phyloP scores from a whole-genome alignment of 495 filamentous ascomycete species.

The Rhypophila decipiens region DNA sequence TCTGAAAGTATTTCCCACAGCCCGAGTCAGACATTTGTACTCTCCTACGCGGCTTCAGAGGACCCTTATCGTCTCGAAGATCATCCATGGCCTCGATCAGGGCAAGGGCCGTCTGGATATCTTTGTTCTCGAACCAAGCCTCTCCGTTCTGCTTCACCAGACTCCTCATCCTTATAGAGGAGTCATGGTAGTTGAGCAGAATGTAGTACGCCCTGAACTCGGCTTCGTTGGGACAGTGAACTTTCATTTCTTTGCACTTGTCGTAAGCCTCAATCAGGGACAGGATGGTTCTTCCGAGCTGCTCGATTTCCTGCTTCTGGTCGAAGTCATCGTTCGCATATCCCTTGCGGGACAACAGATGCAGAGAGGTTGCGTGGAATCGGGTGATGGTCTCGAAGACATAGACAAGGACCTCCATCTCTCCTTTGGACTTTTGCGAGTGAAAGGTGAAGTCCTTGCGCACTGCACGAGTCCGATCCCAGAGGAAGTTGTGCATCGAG shows the following conservation, averaged over 20 bases:
- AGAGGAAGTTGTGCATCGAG: constrained; percentile 76
- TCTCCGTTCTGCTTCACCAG: constrained; percentile 77
- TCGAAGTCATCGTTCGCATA: constrained; percentile 65
- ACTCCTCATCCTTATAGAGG: constrained; percentile 66
- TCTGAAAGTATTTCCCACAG: constrained; percentile 65
- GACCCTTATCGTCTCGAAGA: constrained; percentile 23
- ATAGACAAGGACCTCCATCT: constrained; percentile 63
- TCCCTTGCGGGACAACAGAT: constrained; percentile 67
- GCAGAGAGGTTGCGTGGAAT: constrained; percentile 83
- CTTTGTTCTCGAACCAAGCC: constrained; percentile 58
- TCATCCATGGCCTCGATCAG: constrained; percentile 32
- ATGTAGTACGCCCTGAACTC: constrained; percentile 91
- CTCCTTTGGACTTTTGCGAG: constrained; percentile 51
- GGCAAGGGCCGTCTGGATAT: constrained; percentile 38
- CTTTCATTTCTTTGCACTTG: constrained; percentile 49
- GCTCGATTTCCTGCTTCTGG: constrained; percentile 85
- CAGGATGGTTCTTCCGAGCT: constrained; percentile 78
- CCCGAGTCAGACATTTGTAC: constrained; percentile 54
- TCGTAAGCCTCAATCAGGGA: constrained; percentile 88
- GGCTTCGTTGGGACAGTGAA: constrained; percentile 61
- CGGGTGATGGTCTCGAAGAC: constrained; percentile 87
- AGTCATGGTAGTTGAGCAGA: constrained; percentile 72
- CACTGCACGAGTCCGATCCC: constrained; percentile 88
- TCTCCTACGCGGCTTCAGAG: constrained; percentile 29
- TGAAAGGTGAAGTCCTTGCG: constrained; percentile 94